A percentile compares a stretch with the other conserved stretches of the same genome.
Evolutionary conservation across 164 flowering plant genomes (phyloP).

Genomic region (Chimonanthus salicifolius): DNA sequence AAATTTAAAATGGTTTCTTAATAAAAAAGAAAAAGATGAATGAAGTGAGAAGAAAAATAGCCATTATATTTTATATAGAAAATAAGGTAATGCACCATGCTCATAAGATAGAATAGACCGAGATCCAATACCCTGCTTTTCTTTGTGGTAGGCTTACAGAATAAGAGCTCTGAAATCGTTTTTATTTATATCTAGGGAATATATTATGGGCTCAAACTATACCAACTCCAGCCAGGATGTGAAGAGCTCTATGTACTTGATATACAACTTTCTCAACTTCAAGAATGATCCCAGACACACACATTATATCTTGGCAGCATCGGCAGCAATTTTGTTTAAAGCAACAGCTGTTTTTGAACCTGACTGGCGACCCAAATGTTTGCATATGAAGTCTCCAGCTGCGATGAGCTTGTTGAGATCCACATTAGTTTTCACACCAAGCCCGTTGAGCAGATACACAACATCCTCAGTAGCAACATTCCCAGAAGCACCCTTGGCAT

Average conservation of each 20-base stretch:
- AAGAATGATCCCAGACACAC: neutral
- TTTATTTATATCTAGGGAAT: neutral
- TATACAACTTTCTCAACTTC: neutral
- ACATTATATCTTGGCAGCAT: conserved; percentile 57
- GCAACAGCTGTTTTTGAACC: conserved; percentile 90
- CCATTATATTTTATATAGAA: no score
- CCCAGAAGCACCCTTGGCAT: conserved; percentile 98
- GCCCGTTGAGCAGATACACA: conserved; percentile 87
- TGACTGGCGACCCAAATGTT: conserved; percentile 63
- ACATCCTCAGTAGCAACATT: conserved; percentile 99
- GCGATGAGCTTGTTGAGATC: conserved; percentile 68
- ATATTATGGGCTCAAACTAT: neutral
- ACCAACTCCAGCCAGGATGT: neutral
- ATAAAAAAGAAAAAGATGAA: no score
- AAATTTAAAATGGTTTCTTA: no score
- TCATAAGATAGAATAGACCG: neutral
- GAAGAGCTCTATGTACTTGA: neutral
- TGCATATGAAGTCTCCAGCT: conserved; percentile 87
- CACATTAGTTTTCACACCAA: conserved; percentile 80
- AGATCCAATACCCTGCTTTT: neutral
- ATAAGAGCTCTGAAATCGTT: neutral
- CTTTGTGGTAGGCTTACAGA: neutral
- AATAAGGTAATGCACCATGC: no score
- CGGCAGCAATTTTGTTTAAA: conserved; percentile 43
- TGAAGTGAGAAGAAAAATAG: no score